Conservation (phyloP, 805 yeast species). For the Yarrowia keelungensis region DNA sequence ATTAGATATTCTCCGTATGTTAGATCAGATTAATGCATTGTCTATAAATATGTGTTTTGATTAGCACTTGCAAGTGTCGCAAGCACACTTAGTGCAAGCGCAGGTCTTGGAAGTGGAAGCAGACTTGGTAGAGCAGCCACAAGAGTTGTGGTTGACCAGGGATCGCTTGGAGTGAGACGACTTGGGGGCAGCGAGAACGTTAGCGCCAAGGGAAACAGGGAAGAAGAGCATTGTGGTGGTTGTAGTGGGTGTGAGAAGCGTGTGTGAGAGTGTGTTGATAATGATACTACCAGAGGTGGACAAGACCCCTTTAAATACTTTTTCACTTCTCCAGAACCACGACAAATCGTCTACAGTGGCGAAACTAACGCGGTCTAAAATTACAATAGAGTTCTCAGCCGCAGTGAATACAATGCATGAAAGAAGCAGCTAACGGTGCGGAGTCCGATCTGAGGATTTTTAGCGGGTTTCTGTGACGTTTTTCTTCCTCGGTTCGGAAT, state of each 20-base stretch:
- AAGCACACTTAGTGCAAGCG: background rate
- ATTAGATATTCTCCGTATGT: too few relatives aligned
- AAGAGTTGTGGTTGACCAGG: background rate
- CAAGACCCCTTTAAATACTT: background rate
- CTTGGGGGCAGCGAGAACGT: conserved; percentile 11
- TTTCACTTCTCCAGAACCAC: background rate
- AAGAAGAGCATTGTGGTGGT: conserved; percentile 2
- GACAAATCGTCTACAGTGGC: conserved; percentile 12
- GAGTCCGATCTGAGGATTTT: background rate
- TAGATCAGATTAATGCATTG: background rate
- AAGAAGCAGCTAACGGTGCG: conserved; percentile 1
- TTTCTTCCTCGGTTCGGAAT: conserved; percentile 1
- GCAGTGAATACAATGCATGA: conserved; percentile 4
- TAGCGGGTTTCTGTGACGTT: background rate
- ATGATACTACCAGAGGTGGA: background rate
- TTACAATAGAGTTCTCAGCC: conserved; percentile 7
- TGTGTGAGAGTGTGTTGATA: background rate
- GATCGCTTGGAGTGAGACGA: conserved; percentile 2
- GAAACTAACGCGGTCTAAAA: background rate
- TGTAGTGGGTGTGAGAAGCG: background rate
- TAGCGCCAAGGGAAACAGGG: conserved; percentile 7
- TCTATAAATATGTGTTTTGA: background rate
- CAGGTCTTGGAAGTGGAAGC: background rate
- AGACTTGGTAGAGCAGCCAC: background rate
- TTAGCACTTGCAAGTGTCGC: conserved; percentile 1